Evolutionary conservation across 208 protist genomes (phyloP).

Genomic region (Crithidia bombi): DNA sequence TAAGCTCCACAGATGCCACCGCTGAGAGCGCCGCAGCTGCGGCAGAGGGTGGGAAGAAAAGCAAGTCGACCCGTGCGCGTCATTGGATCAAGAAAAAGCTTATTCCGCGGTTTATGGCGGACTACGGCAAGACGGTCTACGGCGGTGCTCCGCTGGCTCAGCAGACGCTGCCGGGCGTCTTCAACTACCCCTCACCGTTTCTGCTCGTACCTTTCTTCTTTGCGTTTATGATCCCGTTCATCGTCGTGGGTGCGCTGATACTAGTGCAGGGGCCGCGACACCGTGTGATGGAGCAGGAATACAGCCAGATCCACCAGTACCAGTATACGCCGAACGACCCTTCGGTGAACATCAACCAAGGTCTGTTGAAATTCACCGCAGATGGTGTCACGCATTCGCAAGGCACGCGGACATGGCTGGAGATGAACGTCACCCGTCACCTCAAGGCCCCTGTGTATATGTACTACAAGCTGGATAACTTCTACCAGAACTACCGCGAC

Average conservation of each 20-base stretch:
- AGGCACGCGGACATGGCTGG: slow-evolving; percentile 71
- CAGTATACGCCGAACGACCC: slow-evolving; percentile 76
- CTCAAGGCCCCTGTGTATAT: slow-evolving; percentile 95
- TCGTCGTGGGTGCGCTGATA: slow-evolving; percentile 48
- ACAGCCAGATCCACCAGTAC: slow-evolving; percentile 76
- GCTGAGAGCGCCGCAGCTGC: neutral
- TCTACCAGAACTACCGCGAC: slow-evolving; percentile 97
- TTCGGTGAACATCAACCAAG: slow-evolving; percentile 72
- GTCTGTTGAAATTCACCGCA: slow-evolving; percentile 56
- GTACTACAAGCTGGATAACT: slow-evolving; percentile 97
- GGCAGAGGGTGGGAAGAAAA: neutral
- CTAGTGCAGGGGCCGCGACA: slow-evolving; percentile 38
- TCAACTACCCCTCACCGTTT: slow-evolving; percentile 58
- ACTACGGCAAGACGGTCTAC: slow-evolving; percentile 76
- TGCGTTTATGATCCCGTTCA: slow-evolving; percentile 55
- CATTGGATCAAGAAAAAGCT: slow-evolving; percentile 35
- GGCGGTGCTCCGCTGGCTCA: slow-evolving; percentile 75
- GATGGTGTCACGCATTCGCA: slow-evolving; percentile 59
- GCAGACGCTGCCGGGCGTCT: slow-evolving; percentile 76
- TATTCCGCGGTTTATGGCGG: slow-evolving; percentile 40
- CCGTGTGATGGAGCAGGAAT: slow-evolving; percentile 47
- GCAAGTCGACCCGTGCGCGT: neutral
- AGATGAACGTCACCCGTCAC: slow-evolving; percentile 49
- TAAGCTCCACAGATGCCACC: neutral
- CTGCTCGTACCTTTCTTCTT: slow-evolving; percentile 61